Percentiles rank a stretch among this genome's conserved stretches.
Conservation (phyloP, 345 rosid species). For the Raphanus raphanistrum region DNA sequence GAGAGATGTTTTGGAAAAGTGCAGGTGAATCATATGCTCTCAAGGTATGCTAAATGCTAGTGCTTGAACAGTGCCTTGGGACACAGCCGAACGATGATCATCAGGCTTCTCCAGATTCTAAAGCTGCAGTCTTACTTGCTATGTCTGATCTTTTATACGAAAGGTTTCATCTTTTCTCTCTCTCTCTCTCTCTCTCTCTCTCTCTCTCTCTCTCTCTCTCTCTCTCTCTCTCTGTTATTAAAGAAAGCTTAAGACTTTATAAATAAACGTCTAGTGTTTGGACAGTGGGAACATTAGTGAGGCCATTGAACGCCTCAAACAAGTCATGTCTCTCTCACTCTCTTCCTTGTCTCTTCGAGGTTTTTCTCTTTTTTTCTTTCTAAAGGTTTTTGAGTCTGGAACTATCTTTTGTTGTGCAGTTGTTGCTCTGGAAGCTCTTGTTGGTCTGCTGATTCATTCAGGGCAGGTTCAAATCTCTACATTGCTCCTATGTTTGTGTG, state of each 20-base stretch:
- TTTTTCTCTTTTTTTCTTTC: constrained; percentile 21
- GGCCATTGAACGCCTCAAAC: constrained; percentile 64
- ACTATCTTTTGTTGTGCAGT: constrained; percentile 39
- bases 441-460: constrained; percentile 64
- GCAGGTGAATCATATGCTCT: constrained; percentile 59
- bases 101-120: constrained; percentile 51
- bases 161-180: constrained; percentile 47
- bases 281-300: constrained; percentile 57
- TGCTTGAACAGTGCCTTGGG: constrained; percentile 77
- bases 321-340: constrained; percentile 38
- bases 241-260: background rate
- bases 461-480: constrained; percentile 49
- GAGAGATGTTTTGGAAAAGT: background rate
- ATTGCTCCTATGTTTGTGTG: background rate
- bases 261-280: background rate
- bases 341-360: constrained; percentile 58
- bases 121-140: constrained; percentile 70
- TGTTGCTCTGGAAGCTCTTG: constrained; percentile 74
- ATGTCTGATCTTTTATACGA: constrained; percentile 72
- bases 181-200: background rate
- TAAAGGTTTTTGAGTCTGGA: background rate
- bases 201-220: background rate
- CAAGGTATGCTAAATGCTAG: constrained; percentile 78
- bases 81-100: constrained; percentile 52
- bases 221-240: background rate